These are phyloP conservation scores for Escovopsis weberi DNA, from an alignment of 2,329 filamentous ascomycete genomes.

Conservation along the genomic window DNA sequence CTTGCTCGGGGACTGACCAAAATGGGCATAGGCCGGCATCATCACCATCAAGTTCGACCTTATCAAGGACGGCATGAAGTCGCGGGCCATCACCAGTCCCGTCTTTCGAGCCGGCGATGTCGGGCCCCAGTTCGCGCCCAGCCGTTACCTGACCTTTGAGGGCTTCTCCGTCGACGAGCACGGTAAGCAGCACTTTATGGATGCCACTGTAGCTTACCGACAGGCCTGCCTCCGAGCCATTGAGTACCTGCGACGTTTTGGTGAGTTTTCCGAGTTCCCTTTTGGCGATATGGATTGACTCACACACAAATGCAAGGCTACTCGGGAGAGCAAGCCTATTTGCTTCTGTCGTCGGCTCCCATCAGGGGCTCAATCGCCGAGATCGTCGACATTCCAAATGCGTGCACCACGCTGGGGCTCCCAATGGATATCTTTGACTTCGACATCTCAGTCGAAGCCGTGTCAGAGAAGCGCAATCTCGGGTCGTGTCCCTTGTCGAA, in stretches of 20 bases:
- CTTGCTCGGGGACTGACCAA: background rate
- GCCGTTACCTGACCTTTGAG: slow-evolving; percentile 38
- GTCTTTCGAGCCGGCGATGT: slow-evolving; percentile 81
- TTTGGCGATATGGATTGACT: background rate
- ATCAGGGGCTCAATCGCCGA: slow-evolving; percentile 81
- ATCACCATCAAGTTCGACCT: slow-evolving; percentile 86
- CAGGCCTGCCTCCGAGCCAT: slow-evolving; percentile 53
- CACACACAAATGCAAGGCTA: slow-evolving; percentile 32
- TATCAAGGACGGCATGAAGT: slow-evolving; percentile 63
- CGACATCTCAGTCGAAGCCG: slow-evolving; percentile 47
- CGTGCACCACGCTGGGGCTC: slow-evolving; percentile 74
- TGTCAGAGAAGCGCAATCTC: slow-evolving; percentile 9
- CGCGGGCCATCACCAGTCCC: slow-evolving; percentile 65
- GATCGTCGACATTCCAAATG: slow-evolving; percentile 82
- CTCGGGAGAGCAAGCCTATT: slow-evolving; percentile 64
- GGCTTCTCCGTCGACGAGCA: slow-evolving; percentile 81
- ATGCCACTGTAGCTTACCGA: slow-evolving; percentile 73
- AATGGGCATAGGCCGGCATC: slow-evolving; percentile 43
- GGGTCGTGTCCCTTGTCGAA: slow-evolving; percentile 9
- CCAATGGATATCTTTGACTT: slow-evolving; percentile 95
- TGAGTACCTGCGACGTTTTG: slow-evolving; percentile 22
- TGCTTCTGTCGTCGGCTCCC: slow-evolving; percentile 72
- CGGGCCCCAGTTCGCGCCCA: slow-evolving; percentile 74
- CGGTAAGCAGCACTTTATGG: slow-evolving; percentile 80
- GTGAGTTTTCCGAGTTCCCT: slow-evolving; percentile 6